phyloP scores from a whole-genome alignment of 129 eudicot genomes.

The Flaveria brownii region DNA sequence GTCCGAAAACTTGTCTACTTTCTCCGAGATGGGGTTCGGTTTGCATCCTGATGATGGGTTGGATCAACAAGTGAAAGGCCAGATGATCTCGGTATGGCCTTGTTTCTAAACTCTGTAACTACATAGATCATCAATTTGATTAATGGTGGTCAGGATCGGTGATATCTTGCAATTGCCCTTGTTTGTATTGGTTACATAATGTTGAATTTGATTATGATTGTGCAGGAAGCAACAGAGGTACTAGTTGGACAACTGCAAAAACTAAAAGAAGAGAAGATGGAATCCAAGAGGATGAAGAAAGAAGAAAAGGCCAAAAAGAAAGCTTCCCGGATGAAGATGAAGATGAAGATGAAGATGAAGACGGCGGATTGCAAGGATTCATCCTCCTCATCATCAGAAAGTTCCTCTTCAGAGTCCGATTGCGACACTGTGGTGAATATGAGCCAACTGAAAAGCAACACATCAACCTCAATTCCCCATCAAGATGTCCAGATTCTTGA shows the following conservation, averaged over 20 bases:
- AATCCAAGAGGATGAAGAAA: slow-evolving; percentile 50
- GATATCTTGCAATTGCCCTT: too few species aligned
- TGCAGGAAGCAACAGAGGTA: slow-evolving; percentile 77
- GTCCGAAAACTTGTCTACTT: slow-evolving; percentile 50
- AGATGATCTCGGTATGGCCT: slow-evolving; percentile 66
- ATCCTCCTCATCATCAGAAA: slow-evolving; percentile 44
- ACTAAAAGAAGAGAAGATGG: slow-evolving; percentile 60
- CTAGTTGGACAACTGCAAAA: slow-evolving; percentile 58
- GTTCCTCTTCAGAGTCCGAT: slow-evolving; percentile 69
- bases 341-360: slow-evolving; percentile 29
- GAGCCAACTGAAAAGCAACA: slow-evolving; percentile 31
- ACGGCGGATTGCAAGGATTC: slow-evolving; percentile 37
- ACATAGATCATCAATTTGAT: too few species aligned
- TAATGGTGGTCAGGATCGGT: too few species aligned
- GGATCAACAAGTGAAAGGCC: slow-evolving; percentile 50
- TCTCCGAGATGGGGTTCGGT: slow-evolving; percentile 60
- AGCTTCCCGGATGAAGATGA: slow-evolving; percentile 33
- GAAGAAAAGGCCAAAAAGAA: slow-evolving; percentile 52
- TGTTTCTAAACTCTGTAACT: not conserved
- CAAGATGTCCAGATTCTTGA: slow-evolving; percentile 16
- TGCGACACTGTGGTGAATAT: slow-evolving; percentile 58
- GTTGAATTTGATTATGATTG: too few species aligned
- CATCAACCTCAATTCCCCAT: too few species aligned
- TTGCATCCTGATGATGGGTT: slow-evolving; percentile 42
- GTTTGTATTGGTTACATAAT: too few species aligned